Base-by-base conservation (phyloP, 495 filamentous ascomycete species). In the Chaetomidium leptoderma region DNA sequence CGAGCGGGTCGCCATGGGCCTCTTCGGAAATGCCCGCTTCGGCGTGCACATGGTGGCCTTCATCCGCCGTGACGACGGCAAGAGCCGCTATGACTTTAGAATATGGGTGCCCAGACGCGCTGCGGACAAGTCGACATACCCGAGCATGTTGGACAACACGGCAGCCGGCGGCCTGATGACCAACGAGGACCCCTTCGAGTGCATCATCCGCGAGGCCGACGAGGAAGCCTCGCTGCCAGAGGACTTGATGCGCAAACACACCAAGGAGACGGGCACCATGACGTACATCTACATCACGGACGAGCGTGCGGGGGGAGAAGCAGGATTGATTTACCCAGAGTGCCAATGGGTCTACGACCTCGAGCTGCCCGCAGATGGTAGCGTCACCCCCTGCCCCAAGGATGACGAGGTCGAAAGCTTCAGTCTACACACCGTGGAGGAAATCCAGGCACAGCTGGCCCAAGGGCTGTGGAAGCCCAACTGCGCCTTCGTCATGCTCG, bases 361-460 rank as follows among this genome's bases (percentile, higher is more conserved):
- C 36, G 88, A 91, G 68, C 73, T 97, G 39, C 79, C 83, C 10
- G 74, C 78, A 8, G 83, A 82, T 43, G 61, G 59, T 10, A 67
- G 61, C 36, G 78, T 91, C 9, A 70, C 81, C 17, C 90, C 87
- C 6, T 78, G 76, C 64, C 91, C 93, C 2, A 81, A 86, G 29
- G 95, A 97, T 64, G 81, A 85, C 43, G 93, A 97, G 75, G 93
- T 97, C 6, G 86, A 91, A 65, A 83, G 83, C 33, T 99, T 99
- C 72, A 79, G 82, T 62, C 73, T 97, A 59, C 81, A 79, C 77
- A 86, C 79, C 3, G 78, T 97, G 36, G 81, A 87, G 4, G 82
- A 95, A 67, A 85, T 92, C 4, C 76, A 86, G 75, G 76, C 81
- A 55, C 84, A 86, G 17, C 65, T 99, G 59, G 81, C 79, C 2